Percentiles rank a stretch among this genome's conserved stretches.
These are phyloP conservation scores for Schizosaccharomyces lindneri DNA, from an alignment of 805 yeast genomes.

Conservation along the genomic window DNA sequence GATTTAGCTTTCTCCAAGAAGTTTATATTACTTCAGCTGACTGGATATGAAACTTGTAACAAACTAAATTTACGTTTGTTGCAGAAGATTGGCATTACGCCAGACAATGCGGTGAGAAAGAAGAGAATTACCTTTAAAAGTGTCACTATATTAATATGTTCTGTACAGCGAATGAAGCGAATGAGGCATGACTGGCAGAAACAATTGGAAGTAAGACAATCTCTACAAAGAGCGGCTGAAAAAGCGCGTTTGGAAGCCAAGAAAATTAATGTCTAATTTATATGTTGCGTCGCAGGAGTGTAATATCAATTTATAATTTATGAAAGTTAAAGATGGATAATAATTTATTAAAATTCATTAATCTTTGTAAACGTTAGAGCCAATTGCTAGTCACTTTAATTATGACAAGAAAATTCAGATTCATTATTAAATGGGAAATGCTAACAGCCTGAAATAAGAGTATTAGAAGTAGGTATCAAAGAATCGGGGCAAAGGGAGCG, in stretches of 20 bases:
- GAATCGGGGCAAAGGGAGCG: neutral
- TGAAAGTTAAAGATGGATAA: too few species aligned
- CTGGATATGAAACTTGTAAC: constrained; percentile 12
- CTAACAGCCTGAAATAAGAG: too few species aligned
- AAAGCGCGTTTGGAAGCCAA: neutral
- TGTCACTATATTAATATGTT: constrained; percentile 12
- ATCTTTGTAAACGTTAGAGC: neutral
- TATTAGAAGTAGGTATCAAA: neutral
- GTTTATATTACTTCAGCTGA: constrained; percentile 12
- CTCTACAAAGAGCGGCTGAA: neutral
- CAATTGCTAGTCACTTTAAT: neutral
- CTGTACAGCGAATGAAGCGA: constrained; percentile 12
- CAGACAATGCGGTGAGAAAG: constrained; percentile 7
- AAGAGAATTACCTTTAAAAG: constrained; percentile 9
- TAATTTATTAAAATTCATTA: too few species aligned
- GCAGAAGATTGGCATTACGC: constrained; percentile 12
- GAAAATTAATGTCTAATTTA: too few species aligned
- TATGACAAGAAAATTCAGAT: neutral
- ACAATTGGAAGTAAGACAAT: neutral
- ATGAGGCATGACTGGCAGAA: constrained; percentile 6
- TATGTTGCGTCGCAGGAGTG: too few species aligned
- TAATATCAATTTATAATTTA: too few species aligned
- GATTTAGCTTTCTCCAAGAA: constrained; percentile 15
- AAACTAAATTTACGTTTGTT: constrained; percentile 12
- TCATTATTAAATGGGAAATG: too few species aligned